Evolutionary conservation across 306 rosid genomes (phyloP).

Genomic region (Prunus persica): Prunus_persica_NCBIv2 NC_034013.1:13320501-13321000

Average conservation of each 20-base stretch:
- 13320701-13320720: constrained; percentile 11
- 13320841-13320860: constrained; percentile 9
- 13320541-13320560: constrained; percentile 11
- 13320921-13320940: constrained; percentile 32
- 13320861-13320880: neutral
- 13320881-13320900: neutral
- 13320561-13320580: constrained; percentile 22
- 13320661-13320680: constrained; percentile 92
- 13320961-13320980: constrained; percentile 93
- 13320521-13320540: constrained; percentile 6
- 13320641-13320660: constrained; percentile 96
- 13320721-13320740: constrained; percentile 25
- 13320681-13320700: constrained; percentile 8
- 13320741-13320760: constrained; percentile 68
- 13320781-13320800: constrained; percentile 92
- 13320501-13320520: constrained; percentile 34
- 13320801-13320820: constrained; percentile 85
- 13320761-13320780: constrained; percentile 86
- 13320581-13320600: constrained; percentile 74
- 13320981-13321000: constrained; percentile 96
- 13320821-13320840: constrained; percentile 16
- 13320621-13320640: constrained; percentile 96
- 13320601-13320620: constrained; percentile 88
- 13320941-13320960: constrained; percentile 89
- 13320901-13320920: neutral